phyloP scores from a whole-genome alignment of 768 basidiomycete species.

The Psilocybe cubensis region DNA sequence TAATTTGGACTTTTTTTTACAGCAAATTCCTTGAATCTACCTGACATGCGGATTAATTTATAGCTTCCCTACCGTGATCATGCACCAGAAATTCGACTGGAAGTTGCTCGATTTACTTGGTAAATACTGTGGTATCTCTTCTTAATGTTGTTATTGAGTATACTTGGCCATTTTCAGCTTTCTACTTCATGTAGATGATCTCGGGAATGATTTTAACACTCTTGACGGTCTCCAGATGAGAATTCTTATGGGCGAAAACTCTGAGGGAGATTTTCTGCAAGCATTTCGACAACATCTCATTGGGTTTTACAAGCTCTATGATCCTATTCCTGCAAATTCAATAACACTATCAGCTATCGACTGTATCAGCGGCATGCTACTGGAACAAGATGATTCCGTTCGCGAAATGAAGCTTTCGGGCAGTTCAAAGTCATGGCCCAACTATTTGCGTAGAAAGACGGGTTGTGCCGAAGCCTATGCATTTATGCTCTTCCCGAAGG shows the following conservation, averaged over 20 bases:
- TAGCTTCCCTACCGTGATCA: neutral
- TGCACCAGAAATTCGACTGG: neutral
- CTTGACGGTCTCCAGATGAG: neutral
- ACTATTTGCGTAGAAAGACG: neutral
- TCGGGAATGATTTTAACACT: neutral
- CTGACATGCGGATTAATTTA: neutral
- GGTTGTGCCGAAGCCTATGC: neutral
- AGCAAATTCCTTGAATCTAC: neutral
- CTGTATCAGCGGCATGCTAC: neutral
- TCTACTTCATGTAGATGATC: neutral
- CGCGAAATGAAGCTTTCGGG: neutral
- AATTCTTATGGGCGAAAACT: neutral
- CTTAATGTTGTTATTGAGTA: too few species aligned
- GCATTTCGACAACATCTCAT: neutral
- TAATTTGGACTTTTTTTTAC: neutral
- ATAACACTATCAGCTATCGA: neutral
- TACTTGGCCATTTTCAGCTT: neutral
- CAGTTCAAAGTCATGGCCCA: neutral
- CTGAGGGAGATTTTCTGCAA: neutral
- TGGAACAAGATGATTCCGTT: neutral
- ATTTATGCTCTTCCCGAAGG: constrained; percentile 1
- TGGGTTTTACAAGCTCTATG: neutral
- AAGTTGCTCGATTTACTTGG: too few species aligned
- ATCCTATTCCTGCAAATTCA: neutral
- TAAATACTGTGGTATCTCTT: too few species aligned